Evolutionary conservation across 2,329 filamentous ascomycete genomes (phyloP).

Genomic region (Colletotrichum navitas): DNA sequence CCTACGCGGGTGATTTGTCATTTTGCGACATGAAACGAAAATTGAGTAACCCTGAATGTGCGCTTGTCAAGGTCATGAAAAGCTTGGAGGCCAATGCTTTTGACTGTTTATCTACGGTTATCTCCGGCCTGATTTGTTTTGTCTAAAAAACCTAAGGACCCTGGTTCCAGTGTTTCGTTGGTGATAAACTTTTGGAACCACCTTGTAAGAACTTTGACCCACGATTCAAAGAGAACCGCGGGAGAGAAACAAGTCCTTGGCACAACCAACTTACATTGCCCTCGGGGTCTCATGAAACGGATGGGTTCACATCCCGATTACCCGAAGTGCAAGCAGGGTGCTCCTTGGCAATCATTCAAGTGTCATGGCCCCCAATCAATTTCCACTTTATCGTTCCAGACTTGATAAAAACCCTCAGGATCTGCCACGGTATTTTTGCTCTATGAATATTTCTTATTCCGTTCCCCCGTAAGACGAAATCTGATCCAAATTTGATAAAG

Average conservation of each 20-base stretch:
- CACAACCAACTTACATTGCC: neutral
- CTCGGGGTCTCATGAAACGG: conserved; percentile 1
- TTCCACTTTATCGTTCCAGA: conserved; percentile 5
- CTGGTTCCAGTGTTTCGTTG: conserved; percentile 2
- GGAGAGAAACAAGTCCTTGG: neutral
- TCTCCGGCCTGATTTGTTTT: conserved; percentile 1
- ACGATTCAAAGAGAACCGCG: neutral
- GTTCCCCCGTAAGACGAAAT: too few species aligned
- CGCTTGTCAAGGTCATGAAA: neutral
- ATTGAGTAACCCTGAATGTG: neutral
- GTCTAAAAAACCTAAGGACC: neutral
- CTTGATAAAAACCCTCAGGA: neutral
- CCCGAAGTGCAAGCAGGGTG: neutral
- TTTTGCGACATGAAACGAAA: neutral
- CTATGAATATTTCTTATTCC: neutral
- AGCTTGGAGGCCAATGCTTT: neutral
- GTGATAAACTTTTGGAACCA: conserved; percentile 21
- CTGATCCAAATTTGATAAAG: conserved; percentile 5
- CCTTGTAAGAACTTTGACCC: conserved; percentile 28
- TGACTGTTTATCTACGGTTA: neutral
- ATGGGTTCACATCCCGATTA: neutral
- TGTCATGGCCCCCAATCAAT: conserved; percentile 6
- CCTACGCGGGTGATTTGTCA: neutral
- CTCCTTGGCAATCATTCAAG: neutral
- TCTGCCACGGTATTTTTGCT: neutral